These are phyloP conservation scores for Pseudisothecium myosuroides DNA, from an alignment of 225 moss, liverwort and hornwort species.

Conservation along the genomic window DNA sequence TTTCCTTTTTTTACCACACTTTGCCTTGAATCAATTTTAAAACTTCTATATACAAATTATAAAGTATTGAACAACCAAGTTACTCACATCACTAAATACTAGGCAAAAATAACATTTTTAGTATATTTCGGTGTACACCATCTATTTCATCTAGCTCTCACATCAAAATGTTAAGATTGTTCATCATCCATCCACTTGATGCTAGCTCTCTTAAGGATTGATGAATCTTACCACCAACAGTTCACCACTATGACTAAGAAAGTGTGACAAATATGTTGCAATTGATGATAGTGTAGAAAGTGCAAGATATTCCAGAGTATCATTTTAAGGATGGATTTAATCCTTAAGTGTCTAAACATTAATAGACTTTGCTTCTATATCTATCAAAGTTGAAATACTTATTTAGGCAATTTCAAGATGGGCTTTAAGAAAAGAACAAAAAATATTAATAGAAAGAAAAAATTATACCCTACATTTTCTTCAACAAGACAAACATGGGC, in stretches of 20 bases:
- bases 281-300: not conserved
- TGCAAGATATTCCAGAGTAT: not conserved
- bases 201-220: too few species aligned
- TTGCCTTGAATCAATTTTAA: not conserved
- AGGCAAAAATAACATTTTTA: too few species aligned
- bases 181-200: too few species aligned
- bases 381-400: not conserved
- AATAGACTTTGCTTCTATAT: not conserved
- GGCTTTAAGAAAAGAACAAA: not conserved
- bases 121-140: too few species aligned
- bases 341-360: fast-evolving
- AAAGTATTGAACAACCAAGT: too few species aligned
- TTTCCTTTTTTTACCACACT: not conserved
- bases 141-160: too few species aligned
- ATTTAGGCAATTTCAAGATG: not conserved
- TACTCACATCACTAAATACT: too few species aligned
- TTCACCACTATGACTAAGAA: not conserved
- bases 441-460: not conserved
- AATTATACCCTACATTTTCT: not conserved
- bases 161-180: too few species aligned
- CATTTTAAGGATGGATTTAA: not conserved
- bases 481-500: not conserved
- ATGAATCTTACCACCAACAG: not conserved
- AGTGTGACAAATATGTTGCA: not conserved
- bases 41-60: not conserved